phyloP scores from a whole-genome alignment of 169 alveolate genomes.

The Cryptosporidium parvum region DNA sequence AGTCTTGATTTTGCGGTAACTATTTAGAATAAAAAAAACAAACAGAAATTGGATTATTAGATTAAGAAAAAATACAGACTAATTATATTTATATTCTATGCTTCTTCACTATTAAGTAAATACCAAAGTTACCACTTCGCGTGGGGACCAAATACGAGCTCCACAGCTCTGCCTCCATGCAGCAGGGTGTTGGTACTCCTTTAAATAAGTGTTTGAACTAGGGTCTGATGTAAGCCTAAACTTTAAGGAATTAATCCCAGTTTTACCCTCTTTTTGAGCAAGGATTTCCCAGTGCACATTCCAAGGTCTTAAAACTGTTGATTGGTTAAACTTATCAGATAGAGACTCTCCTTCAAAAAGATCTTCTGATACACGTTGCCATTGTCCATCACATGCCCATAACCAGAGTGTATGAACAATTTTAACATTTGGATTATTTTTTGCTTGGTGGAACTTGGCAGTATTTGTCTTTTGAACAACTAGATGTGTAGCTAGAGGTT shows the following conservation, averaged over 20 bases:
- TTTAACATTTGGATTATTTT: slow-evolving; percentile 80
- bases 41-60: slow-evolving; percentile 82
- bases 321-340: slow-evolving; percentile 87
- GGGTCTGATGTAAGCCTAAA: slow-evolving; percentile 59
- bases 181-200: slow-evolving; percentile 72
- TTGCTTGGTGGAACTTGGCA: slow-evolving; percentile 86
- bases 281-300: slow-evolving; percentile 90
- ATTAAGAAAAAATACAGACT: slow-evolving; percentile 86
- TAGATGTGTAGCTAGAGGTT: slow-evolving; percentile 88
- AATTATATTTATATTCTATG: slow-evolving; percentile 86
- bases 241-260: slow-evolving; percentile 59
- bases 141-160: slow-evolving; percentile 76
- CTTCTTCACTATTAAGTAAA: slow-evolving; percentile 81
- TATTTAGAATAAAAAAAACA: background rate
- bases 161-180: slow-evolving; percentile 78
- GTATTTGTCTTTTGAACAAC: slow-evolving; percentile 92
- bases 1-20: background rate
- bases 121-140: slow-evolving; percentile 77
- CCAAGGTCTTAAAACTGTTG: slow-evolving; percentile 89
- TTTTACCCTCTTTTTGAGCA: slow-evolving; percentile 59
- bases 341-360: slow-evolving; percentile 88
- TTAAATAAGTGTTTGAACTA: slow-evolving; percentile 31
- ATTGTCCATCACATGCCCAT: slow-evolving; percentile 90
- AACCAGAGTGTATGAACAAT: slow-evolving; percentile 92
- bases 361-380: slow-evolving; percentile 84